A percentile compares a stretch with the other conserved stretches of the same genome.
phyloP scores from a whole-genome alignment of 345 rosid genomes.

The Salix suchowensis region DNA sequence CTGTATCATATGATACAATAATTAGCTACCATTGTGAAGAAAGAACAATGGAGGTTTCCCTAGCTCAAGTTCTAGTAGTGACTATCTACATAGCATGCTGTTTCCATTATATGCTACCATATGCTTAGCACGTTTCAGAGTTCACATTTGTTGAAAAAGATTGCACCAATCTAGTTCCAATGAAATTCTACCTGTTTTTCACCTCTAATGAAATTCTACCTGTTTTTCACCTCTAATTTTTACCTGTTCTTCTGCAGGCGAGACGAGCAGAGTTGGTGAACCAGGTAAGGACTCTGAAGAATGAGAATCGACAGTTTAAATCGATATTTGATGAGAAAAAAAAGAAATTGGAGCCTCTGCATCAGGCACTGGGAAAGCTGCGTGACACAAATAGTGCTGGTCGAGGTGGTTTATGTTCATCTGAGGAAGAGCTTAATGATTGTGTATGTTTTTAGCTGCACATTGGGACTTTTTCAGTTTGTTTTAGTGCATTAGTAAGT shows the following conservation, averaged over 20 bases:
- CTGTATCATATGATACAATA: not conserved
- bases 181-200: not conserved
- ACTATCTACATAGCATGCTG: not conserved
- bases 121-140: not conserved
- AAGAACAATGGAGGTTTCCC: too few species aligned
- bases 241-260: conserved; percentile 23
- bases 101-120: not conserved
- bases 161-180: not conserved
- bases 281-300: conserved; percentile 38
- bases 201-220: not conserved
- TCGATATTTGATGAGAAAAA: conserved; percentile 56
- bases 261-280: conserved; percentile 44
- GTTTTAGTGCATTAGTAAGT: not conserved
- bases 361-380: conserved; percentile 85
- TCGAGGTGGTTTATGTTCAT: conserved; percentile 69
- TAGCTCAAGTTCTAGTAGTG: not conserved
- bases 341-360: conserved; percentile 78
- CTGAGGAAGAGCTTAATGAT: conserved; percentile 80
- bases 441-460: conserved; percentile 41
- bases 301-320: conserved; percentile 34
- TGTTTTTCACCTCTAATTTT: not conserved
- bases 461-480: not conserved
- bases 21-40: not conserved
- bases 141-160: not conserved
- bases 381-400: conserved; percentile 35